Conservation (phyloP, 257 asterid species). For the Penstemon eatonii region DNA sequence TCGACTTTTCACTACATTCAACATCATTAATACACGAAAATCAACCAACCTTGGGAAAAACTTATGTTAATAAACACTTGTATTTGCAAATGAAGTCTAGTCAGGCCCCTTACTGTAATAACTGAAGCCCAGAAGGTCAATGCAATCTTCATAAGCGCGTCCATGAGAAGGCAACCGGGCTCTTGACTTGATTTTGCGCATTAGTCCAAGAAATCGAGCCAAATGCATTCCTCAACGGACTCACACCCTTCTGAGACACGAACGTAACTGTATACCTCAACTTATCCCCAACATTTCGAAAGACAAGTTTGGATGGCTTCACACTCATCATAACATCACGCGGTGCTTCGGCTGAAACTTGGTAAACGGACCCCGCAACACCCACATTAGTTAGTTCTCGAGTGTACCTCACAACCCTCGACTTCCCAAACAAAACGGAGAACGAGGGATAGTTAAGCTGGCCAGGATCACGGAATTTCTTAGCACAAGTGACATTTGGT, state of each 20-base stretch:
- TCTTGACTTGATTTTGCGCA: conserved; percentile 52
- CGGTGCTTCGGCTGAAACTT: conserved; percentile 50
- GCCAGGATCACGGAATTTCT: conserved; percentile 59
- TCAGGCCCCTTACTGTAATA: too few relatives aligned
- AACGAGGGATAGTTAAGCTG: conserved; percentile 88
- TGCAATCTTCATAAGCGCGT: background rate
- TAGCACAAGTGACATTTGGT: conserved; percentile 56
- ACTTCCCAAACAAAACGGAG: conserved; percentile 61
- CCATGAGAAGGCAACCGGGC: conserved; percentile 81
- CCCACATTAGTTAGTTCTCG: conserved; percentile 72
- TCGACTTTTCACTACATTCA: conserved; percentile 13
- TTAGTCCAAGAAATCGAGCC: conserved; percentile 79
- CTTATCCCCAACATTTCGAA: conserved; percentile 51
- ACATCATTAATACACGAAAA: background rate
- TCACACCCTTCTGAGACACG: conserved; percentile 44
- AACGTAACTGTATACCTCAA: conserved; percentile 61
- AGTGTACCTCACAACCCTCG: conserved; percentile 69
- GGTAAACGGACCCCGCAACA: conserved; percentile 48
- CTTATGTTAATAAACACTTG: conserved; percentile 2
- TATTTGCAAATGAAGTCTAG: too few relatives aligned
- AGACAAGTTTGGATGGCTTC: conserved; percentile 58
- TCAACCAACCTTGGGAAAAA: conserved; percentile 17
- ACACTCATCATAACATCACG: conserved; percentile 43
- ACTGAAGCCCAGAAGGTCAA: too few relatives aligned
- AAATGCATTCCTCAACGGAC: conserved; percentile 38